Percentiles rank a stretch among this genome's conserved stretches.
Conservation (phyloP, 164 flowering plant genomes). For the Piper longum region DNA sequence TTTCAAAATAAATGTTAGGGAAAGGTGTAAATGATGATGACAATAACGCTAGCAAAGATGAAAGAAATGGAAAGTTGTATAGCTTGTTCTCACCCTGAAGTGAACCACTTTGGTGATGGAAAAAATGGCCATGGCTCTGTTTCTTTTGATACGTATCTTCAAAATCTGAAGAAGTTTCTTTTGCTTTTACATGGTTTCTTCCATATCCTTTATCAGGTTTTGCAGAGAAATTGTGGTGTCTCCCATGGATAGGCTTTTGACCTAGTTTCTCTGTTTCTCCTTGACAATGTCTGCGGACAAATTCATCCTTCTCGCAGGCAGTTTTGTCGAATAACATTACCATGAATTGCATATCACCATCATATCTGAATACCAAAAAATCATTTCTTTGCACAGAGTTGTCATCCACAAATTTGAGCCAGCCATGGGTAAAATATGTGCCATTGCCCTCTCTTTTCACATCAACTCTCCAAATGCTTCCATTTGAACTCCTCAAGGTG, state of each 20-base stretch:
- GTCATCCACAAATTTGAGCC: neutral
- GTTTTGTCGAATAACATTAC: neutral
- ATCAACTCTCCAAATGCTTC: neutral
- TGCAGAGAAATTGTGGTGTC: neutral
- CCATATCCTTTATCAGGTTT: too few species aligned
- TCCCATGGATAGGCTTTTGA: neutral
- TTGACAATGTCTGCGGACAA: neutral
- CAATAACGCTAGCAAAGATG: too few species aligned
- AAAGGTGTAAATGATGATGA: too few species aligned
- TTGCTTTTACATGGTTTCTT: too few species aligned
- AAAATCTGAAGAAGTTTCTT: too few species aligned
- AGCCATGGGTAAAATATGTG: neutral
- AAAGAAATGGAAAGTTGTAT: too few species aligned
- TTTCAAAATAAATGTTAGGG: too few species aligned
- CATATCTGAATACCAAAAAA: neutral
- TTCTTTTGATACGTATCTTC: too few species aligned
- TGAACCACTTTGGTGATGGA: too few species aligned
- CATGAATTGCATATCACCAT: neutral
- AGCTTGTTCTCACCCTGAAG: too few species aligned
- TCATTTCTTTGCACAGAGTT: neutral
- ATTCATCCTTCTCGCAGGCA: neutral
- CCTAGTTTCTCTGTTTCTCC: neutral
- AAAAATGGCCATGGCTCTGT: too few species aligned
- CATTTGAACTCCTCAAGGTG: neutral
- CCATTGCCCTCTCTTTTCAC: neutral